Evolutionary conservation across 768 basidiomycete species (phyloP), one percentile per base, ranked within the genome.

Genomic region (Tylopilus rubrobrunneus): DNA sequence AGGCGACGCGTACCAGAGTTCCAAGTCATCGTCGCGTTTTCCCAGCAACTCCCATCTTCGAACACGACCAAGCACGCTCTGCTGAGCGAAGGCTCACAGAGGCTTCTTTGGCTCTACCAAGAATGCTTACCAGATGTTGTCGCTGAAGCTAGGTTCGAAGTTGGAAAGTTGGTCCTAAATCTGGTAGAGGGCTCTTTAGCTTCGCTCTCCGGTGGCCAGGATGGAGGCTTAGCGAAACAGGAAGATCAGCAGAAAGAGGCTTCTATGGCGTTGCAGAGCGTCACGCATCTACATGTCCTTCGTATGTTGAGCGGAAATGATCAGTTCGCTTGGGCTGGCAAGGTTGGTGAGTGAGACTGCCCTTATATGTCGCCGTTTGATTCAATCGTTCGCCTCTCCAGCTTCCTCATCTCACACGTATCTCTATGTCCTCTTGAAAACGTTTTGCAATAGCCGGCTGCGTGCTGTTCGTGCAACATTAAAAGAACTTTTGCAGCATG

Each of bases 81-180:
- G 56, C 71, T 97, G 28, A 80, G 85, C 0, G 95, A 98, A 71
- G 79, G 81, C 47, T 84, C 93, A 1, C 83, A 93, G 59, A 71
- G 93, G 27, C 68, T 98, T 40, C 72, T 97, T 55, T 89, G 87
- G 81, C 76, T 95, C 47, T 98, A 97, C 66, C 90, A 96, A 60
- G 77, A 77, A 23, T 85, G 83, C 55, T 68, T 95, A 28, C 90
- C 92, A 0, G 73, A 78, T 1, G 71, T 92, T 1, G 86, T 89
- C 4, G 81, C 83, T 0, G 92, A 94, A 66, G 83, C 84, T 27
- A 77, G 85, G 47, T 98, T 95, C 61, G 95, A 98, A 67, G 82
- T 87, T 36, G 91, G 91, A 2, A 92, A 92, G 67, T 64, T 95
- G 21, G 69, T 94, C 28, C 74, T 75, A 51, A 73, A 75, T 51